phyloP scores from a whole-genome alignment of 352 stramenopile genomes.

The Pythium sukuiense region DNA sequence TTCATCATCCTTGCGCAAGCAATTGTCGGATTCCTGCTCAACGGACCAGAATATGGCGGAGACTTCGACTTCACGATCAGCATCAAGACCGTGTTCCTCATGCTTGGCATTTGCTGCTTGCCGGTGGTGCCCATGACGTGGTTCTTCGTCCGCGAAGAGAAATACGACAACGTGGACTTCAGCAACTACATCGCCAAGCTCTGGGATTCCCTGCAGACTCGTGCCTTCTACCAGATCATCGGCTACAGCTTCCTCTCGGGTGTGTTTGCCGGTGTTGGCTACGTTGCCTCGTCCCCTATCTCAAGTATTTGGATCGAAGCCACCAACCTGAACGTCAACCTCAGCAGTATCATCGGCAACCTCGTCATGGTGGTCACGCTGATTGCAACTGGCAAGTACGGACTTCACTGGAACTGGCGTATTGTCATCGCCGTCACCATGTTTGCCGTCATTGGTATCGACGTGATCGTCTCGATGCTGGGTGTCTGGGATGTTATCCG shows the following conservation, averaged over 20 bases:
- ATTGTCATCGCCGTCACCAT: conserved; percentile 25
- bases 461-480: conserved; percentile 22
- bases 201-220: conserved; percentile 33
- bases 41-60: conserved; percentile 29
- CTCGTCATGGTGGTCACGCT: conserved; percentile 23
- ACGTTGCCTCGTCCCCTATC: conserved; percentile 22
- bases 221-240: conserved; percentile 32
- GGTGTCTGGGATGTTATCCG: conserved; percentile 31
- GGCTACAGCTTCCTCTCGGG: conserved; percentile 27
- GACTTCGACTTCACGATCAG: conserved; percentile 30
- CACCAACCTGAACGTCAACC: conserved; percentile 21
- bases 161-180: conserved; percentile 27
- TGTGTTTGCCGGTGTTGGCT: conserved; percentile 25
- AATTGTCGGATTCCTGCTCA: conserved; percentile 29
- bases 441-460: conserved; percentile 22
- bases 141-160: conserved; percentile 38
- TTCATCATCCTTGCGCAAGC: conserved; percentile 26
- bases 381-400: conserved; percentile 28
- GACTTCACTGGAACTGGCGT: conserved; percentile 34
- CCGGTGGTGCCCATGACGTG: conserved; percentile 32
- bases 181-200: conserved; percentile 30
- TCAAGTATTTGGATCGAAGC: conserved; percentile 27
- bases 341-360: conserved; percentile 22
- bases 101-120: conserved; percentile 28
- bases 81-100: conserved; percentile 20